Percentiles rank a stretch among this genome's conserved stretches.
Conservation (phyloP, 2,329 filamentous ascomycete species). For the Leptographium galeiforme region DNA sequence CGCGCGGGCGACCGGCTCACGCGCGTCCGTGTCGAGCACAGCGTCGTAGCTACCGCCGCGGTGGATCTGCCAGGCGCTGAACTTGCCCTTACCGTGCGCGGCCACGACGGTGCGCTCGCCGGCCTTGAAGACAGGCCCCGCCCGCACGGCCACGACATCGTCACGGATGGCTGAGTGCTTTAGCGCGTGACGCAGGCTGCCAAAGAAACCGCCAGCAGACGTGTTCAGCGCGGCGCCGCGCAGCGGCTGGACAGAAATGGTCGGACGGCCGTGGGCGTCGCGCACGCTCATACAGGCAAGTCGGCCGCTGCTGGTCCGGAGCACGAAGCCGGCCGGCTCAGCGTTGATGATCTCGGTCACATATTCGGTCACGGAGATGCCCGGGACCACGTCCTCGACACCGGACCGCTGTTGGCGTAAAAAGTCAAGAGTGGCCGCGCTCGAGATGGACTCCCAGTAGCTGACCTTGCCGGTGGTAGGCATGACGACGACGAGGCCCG, state of each 20-base stretch:
- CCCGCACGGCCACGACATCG: slow-evolving; percentile 67
- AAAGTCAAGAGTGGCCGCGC: slow-evolving; percentile 69
- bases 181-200: slow-evolving; percentile 66
- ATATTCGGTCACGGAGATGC: slow-evolving; percentile 65
- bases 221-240: slow-evolving; percentile 46
- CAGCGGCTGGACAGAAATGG: slow-evolving; percentile 66
- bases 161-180: slow-evolving; percentile 57
- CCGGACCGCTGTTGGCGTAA: slow-evolving; percentile 71
- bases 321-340: slow-evolving; percentile 73
- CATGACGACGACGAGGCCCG: slow-evolving; percentile 77
- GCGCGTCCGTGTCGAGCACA: slow-evolving; percentile 57
- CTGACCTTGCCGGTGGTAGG: slow-evolving; percentile 72
- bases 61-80: slow-evolving; percentile 81
- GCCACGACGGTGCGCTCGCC: slow-evolving; percentile 79
- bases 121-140: slow-evolving; percentile 56
- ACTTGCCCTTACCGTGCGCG: slow-evolving; percentile 59
- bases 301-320: slow-evolving; percentile 74
- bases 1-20: slow-evolving; percentile 47
- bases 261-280: slow-evolving; percentile 75
- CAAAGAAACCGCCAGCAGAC: slow-evolving; percentile 55
- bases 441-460: slow-evolving; percentile 93
- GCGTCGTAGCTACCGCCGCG: slow-evolving; percentile 73
- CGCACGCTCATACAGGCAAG: slow-evolving; percentile 76
- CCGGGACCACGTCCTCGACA: slow-evolving; percentile 60
- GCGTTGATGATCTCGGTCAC: slow-evolving; percentile 68